These are phyloP conservation scores for Clausena lansium DNA, from an alignment of 345 rosid genomes.

Conservation along the genomic window DNA sequence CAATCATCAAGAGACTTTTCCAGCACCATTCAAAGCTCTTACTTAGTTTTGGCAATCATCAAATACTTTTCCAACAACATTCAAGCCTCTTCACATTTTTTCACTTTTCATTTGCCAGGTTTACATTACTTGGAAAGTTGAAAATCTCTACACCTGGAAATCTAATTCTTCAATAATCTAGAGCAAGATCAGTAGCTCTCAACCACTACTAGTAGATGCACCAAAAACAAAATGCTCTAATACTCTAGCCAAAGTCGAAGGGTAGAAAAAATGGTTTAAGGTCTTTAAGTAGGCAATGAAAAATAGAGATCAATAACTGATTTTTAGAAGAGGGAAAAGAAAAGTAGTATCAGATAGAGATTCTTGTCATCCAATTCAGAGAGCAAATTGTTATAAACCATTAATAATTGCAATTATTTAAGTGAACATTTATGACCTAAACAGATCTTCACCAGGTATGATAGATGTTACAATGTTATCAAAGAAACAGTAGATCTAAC, in stretches of 20 bases:
- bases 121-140: not conserved
- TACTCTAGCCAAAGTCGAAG: not conserved
- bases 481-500: constrained; percentile 31
- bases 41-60: not conserved
- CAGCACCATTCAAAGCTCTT: not conserved
- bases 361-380: not conserved
- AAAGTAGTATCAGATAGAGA: not conserved
- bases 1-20: not conserved
- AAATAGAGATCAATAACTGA: not conserved
- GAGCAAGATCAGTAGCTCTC: not conserved
- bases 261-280: not conserved
- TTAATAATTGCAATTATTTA: not conserved
- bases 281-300: not conserved
- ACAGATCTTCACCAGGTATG: not conserved
- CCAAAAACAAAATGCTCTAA: not conserved
- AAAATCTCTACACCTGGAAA: not conserved
- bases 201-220: not conserved
- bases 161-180: not conserved
- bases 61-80: not conserved
- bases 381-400: not conserved
- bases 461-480: not conserved
- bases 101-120: not conserved
- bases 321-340: not conserved
- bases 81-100: not conserved
- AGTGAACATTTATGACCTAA: not conserved